Evolutionary conservation across 495 filamentous ascomycete species (phyloP), one percentile per base, ranked within the genome.

Genomic region (Neurospora cerealis): DNA sequence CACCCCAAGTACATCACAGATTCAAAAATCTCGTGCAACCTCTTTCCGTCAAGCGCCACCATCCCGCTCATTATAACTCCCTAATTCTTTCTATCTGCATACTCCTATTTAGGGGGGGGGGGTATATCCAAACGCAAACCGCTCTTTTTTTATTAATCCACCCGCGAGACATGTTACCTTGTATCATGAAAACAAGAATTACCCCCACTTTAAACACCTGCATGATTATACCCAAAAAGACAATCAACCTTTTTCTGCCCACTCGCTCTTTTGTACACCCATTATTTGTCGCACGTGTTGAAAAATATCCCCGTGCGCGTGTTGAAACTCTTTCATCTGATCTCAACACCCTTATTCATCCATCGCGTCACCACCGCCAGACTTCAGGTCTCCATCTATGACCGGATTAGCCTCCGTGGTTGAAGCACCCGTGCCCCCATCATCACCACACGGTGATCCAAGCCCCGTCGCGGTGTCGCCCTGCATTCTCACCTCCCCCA

Each of bases 401-500:
- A 8, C 54, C 54, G 28, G 7, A 34, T 32, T 17, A 32, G 28
- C 54, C 54, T 62, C 54, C 13, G 28, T 62, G 54, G 24, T 62
- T 15, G 28, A 5, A 24, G 21, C 28, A 19, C 2, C 13, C 21
- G 24, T 2, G 28, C 4, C 48, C 2, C 13, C 54, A 9, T 28
- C 54, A 32, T 28, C 21, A 21, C 10, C 24, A 62, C 2, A 28
- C 4, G 54, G 28, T 62, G 54, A 62, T 34, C 28, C 6, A 3
- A 13, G 17, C 54, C 54, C 54, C 54, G 15, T 17, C 24, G 11
- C 24, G 54, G 28, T 75, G 77, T 36, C 74, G 13, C 28, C 54
- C 13, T 62, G 54, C 54, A 9, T 17, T 19, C 34, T 62, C 28
- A 70, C 44, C 72, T 77, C 78, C 46, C 77, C 78, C 24, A 92